Evolutionary conservation across 257 asterid species (phyloP).

Genomic region (Lycium barbarum): DNA sequence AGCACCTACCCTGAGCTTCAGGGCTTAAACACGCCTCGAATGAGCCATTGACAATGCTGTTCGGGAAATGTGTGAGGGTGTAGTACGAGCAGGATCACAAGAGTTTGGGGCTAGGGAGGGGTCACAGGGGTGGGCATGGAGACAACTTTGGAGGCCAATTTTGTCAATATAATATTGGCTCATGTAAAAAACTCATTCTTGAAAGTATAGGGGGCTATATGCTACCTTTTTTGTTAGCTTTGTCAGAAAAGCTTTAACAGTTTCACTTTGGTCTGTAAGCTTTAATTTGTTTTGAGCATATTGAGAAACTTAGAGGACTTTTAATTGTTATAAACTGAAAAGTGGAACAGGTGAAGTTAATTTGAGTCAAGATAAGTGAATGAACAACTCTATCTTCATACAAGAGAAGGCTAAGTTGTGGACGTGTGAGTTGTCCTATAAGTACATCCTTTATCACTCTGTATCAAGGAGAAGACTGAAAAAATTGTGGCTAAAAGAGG

Average conservation of each 20-base stretch:
- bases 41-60: too few relatives aligned
- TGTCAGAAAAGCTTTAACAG: neutral
- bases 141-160: conserved; percentile 9
- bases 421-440: conserved; percentile 13
- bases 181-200: neutral
- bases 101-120: conserved; percentile 6
- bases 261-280: neutral
- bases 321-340: neutral
- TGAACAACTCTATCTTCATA: too few relatives aligned
- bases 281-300: neutral
- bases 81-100: neutral
- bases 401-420: conserved; percentile 21
- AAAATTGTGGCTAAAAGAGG: neutral
- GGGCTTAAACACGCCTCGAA: too few relatives aligned
- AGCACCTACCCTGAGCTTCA: too few relatives aligned
- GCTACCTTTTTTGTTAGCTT: neutral
- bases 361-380: too few relatives aligned
- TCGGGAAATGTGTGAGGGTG: neutral
- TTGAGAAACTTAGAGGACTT: neutral
- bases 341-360: too few relatives aligned
- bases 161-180: neutral
- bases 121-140: neutral
- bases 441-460: neutral
- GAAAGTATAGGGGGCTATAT: neutral
- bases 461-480: conserved; percentile 16